Conservation (phyloP, 352 stramenopile genomes). For the Globisporangium spiculum region DNA sequence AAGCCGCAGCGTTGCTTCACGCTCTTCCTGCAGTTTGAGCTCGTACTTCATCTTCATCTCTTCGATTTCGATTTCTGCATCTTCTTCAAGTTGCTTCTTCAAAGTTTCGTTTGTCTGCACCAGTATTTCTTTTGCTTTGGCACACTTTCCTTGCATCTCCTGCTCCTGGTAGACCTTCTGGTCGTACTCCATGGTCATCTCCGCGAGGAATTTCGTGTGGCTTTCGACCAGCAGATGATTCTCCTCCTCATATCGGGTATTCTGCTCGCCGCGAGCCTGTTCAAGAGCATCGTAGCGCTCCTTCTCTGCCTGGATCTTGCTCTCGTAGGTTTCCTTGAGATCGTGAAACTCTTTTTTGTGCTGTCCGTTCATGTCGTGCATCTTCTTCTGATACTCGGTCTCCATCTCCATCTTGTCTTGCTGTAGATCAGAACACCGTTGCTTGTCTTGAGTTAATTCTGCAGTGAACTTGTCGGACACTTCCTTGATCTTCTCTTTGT, state of each 20-base stretch:
- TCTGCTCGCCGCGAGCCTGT: conserved; percentile 70
- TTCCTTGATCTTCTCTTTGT: conserved; percentile 96
- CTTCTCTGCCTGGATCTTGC: conserved; percentile 90
- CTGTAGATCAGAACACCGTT: conserved; percentile 86
- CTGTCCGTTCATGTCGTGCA: conserved; percentile 85
- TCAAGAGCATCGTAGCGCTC: conserved; percentile 84
- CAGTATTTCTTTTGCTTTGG: conserved; percentile 62
- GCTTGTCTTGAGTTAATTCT: conserved; percentile 92
- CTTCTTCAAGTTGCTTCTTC: conserved; percentile 91
- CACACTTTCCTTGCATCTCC: conserved; percentile 61
- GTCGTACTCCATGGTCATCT: conserved; percentile 92
- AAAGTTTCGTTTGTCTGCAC: conserved; percentile 88
- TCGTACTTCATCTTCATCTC: conserved; percentile 92
- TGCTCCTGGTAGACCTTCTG: conserved; percentile 88
- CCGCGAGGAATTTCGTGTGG: conserved; percentile 82
- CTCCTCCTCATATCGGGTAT: conserved; percentile 69
- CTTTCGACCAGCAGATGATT: conserved; percentile 76
- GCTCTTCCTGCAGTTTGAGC: conserved; percentile 84
- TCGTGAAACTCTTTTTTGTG: conserved; percentile 91
- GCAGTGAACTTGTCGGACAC: conserved; percentile 92
- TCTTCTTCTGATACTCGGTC: conserved; percentile 89
- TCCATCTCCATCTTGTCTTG: conserved; percentile 91
- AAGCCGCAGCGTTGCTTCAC: conserved; percentile 90
- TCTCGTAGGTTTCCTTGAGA: conserved; percentile 89
- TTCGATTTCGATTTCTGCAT: conserved; percentile 93